Base-by-base conservation (phyloP, 768 basidiomycete genomes). In the Astraeus odoratus region DNA sequence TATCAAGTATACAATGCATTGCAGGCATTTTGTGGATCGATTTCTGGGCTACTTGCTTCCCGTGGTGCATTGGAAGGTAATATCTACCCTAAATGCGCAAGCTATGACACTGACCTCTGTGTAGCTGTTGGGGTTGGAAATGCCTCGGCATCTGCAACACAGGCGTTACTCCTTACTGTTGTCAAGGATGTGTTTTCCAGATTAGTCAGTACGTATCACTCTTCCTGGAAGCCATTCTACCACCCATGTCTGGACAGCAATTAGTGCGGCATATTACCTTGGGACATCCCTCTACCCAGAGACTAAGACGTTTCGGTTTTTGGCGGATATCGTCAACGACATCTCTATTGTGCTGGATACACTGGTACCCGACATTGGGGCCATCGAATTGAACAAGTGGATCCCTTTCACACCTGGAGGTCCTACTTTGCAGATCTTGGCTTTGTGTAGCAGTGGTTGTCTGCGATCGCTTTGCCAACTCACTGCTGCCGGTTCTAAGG, bases 401-500 rank as follows among this genome's bases (percentile, higher is more conserved):
- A 59, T 72, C 48, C 69, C 75, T 4, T 54, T 53, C 31, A 42
- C 60, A 42, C 52, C 58, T 6, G 57, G 60, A 1, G 55, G 56
- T 5, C 43, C 53, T 10, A 50, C 69, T 2, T 53, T 77, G 4
- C 75, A 80, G 7, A 57, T 78, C 1, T 51, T 62, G 1, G 67
- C 73, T 0, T 62, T 85, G 4, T 84, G 83, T 49, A 39, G 80
- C 34, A 81, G 80, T 47, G 78, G 81, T 1, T 68, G 73, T 2
- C 64, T 78, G 44, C 72, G 76, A 23, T 72, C 81, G 2, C 61
- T 85, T 1, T 84, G 82, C 51, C 70, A 68, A 1, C 74, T 84
- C n/a, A 74, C 73, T 8, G 82, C 80, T 6, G 79, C 76, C 12
- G 83, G 83, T 1, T 83, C 83, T 3, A 85, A 83, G 57, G 76